These are phyloP conservation scores for Pelagophyceae sp. DNA, from an alignment of 352 stramenopile genomes.

Conservation along the genomic window DNA sequence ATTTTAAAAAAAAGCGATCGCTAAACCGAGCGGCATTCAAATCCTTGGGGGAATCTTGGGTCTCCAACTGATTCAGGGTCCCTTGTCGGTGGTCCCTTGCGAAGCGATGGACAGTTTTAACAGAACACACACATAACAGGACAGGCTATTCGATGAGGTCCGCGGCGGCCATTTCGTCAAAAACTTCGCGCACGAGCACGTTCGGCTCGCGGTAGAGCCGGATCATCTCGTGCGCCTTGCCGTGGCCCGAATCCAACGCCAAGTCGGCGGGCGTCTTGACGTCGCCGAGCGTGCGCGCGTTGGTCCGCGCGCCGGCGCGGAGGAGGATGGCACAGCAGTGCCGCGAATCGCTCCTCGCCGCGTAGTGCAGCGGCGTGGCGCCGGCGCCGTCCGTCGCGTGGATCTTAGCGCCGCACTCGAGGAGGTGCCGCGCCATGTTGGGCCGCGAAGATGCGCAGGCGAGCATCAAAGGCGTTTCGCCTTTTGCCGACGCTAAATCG, in stretches of 20 bases:
- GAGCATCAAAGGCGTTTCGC: constrained; percentile 13
- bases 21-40: too few species aligned
- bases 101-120: too few species aligned
- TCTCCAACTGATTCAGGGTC: too few species aligned
- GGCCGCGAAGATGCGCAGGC: background rate
- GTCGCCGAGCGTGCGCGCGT: background rate
- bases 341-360: background rate
- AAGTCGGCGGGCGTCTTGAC: background rate
- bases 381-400: background rate
- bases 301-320: background rate
- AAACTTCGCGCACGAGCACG: background rate
- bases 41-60: too few species aligned
- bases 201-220: background rate
- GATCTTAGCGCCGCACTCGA: background rate
- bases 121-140: too few species aligned
- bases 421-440: background rate
- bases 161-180: background rate
- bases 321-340: background rate
- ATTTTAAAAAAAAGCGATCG: too few species aligned
- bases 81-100: too few species aligned
- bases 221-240: background rate
- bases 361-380: constrained; percentile 4
- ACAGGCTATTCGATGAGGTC: too few species aligned
- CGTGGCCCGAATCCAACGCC: background rate
- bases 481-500: background rate